Conservation (phyloP, 179 eudicot species). For the Spinacia oleracea region DNA sequence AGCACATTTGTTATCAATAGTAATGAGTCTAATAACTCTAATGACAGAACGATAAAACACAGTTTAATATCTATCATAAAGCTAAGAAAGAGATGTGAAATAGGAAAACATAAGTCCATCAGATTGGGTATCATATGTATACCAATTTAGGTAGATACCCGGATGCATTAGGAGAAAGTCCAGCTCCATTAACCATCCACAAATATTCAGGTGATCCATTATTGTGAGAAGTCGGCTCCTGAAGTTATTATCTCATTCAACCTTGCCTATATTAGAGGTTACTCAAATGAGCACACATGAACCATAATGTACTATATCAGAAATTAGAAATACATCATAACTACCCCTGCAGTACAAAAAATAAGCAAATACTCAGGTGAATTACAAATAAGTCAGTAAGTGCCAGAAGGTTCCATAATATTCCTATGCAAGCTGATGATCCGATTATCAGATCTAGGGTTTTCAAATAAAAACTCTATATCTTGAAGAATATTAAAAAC, state of each 20-base stretch:
- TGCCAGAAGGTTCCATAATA: too few species aligned
- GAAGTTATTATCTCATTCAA: conserved; percentile 83
- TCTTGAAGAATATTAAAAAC: too few species aligned
- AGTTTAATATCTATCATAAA: too few species aligned
- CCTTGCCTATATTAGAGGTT: conserved; percentile 57
- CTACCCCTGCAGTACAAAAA: conserved; percentile 1
- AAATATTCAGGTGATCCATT: conserved; percentile 57
- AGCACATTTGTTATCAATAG: too few species aligned
- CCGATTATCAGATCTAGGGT: too few species aligned
- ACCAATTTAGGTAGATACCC: conserved; percentile 83
- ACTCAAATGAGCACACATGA: conserved; percentile 17
- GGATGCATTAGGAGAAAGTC: conserved; percentile 77
- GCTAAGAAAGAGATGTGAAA: background rate
- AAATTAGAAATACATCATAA: conserved; percentile 3
- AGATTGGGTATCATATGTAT: conserved; percentile 10
- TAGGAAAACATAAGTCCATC: background rate
- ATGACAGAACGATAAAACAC: background rate
- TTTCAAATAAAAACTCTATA: too few species aligned
- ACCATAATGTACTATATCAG: background rate
- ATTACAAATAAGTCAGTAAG: background rate
- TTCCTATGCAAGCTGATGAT: too few species aligned
- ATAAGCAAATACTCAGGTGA: background rate
- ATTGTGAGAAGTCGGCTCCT: conserved; percentile 42
- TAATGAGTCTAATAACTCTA: too few species aligned
- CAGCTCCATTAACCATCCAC: conserved; percentile 98